Percentiles rank a stretch among this genome's conserved stretches.
Evolutionary conservation across 495 filamentous ascomycete species (phyloP).

Genomic region (Trichoderma reesei): DNA sequence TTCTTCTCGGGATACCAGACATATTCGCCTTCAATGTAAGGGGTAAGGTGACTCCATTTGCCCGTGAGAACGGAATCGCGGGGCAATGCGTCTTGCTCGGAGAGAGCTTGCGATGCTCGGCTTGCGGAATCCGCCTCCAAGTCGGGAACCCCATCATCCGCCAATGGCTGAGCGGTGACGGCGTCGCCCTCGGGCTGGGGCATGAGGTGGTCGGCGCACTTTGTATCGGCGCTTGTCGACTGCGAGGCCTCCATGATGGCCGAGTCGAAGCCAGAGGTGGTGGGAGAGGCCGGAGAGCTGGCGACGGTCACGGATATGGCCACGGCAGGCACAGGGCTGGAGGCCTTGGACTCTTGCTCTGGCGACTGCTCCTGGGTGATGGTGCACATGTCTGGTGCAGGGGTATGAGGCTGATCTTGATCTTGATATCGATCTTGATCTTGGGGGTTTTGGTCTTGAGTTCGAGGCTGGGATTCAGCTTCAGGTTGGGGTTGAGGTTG

Average conservation of each 20-base stretch:
- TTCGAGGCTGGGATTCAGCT: too few relatives aligned
- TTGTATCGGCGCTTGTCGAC: neutral
- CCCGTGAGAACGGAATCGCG: neutral
- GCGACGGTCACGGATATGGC: neutral
- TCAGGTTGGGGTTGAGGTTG: neutral
- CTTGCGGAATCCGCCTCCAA: neutral
- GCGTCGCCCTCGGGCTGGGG: neutral
- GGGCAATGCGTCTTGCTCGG: neutral
- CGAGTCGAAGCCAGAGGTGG: neutral
- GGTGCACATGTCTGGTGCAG: too few relatives aligned
- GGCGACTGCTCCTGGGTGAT: neutral
- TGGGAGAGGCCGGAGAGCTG: neutral
- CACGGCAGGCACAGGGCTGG: slow-evolving; percentile 1
- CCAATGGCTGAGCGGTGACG: neutral
- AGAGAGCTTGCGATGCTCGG: neutral
- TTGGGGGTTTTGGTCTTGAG: too few relatives aligned
- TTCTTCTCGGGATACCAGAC: slow-evolving; percentile 16
- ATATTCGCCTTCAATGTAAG: slow-evolving; percentile 19
- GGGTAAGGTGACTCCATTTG: slow-evolving; percentile 19
- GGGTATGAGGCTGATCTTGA: too few relatives aligned
- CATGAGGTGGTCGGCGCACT: neutral
- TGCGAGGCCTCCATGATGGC: neutral
- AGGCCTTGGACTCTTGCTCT: neutral
- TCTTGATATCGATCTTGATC: too few relatives aligned
- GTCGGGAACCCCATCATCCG: neutral